phyloP scores from a whole-genome alignment of 2,329 filamentous ascomycete genomes.

The Daldinia eschscholtzii region DNA sequence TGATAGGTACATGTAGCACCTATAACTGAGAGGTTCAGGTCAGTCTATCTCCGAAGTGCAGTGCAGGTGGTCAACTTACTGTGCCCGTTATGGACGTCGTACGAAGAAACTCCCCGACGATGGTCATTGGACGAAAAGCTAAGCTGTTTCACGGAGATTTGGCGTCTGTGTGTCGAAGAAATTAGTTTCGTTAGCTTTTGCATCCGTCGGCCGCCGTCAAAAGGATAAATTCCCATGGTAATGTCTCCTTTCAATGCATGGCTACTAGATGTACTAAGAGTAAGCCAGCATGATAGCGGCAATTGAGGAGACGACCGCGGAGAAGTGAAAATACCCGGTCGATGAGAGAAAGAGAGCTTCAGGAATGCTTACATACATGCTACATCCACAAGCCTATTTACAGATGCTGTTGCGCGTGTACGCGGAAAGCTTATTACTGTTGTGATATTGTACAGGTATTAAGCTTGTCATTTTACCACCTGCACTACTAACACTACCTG shows the following conservation, averaged over 20 bases:
- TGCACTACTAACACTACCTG: neutral
- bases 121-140: conserved; percentile 14
- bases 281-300: conserved; percentile 2
- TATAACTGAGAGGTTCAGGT: neutral
- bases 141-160: conserved; percentile 27
- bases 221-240: conserved; percentile 23
- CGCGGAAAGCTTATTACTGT: conserved; percentile 2
- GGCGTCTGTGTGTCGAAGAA: conserved; percentile 31
- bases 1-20: neutral
- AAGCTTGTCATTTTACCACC: conserved; percentile 18
- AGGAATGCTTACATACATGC: conserved; percentile 16
- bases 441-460: conserved; percentile 9
- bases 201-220: conserved; percentile 12
- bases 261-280: neutral
- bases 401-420: neutral
- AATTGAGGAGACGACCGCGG: conserved; percentile 17
- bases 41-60: neutral
- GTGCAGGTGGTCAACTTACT: neutral
- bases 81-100: conserved; percentile 6
- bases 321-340: conserved; percentile 35
- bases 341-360: conserved; percentile 19
- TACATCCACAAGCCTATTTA: neutral
- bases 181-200: conserved; percentile 9
- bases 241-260: neutral
- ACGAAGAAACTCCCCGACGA: conserved; percentile 8